Conservation (phyloP, 495 filamentous ascomycete species). For the Lophium mytilinum region DNA sequence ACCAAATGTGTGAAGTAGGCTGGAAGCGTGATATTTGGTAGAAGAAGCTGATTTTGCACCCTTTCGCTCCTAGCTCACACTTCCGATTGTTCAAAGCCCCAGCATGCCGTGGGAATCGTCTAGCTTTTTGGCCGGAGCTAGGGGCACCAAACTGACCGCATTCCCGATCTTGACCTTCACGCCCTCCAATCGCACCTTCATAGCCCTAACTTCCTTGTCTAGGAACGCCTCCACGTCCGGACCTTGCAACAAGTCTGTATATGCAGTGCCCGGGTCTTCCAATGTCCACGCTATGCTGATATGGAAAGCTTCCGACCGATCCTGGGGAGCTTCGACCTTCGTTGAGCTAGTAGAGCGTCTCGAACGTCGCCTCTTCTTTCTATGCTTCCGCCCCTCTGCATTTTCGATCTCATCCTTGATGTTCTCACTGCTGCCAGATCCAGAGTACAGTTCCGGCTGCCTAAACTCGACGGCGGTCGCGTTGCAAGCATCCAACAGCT, state of each 20-base stretch:
- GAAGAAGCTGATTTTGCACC: no score
- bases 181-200: slow-evolving; percentile 37
- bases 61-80: no score
- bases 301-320: slow-evolving; percentile 57
- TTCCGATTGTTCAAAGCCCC: background rate
- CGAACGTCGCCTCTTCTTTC: background rate
- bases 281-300: slow-evolving; percentile 67
- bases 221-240: background rate
- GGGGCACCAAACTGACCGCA: slow-evolving; percentile 35
- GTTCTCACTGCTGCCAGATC: slow-evolving; percentile 1
- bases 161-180: slow-evolving; percentile 76
- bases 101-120: background rate
- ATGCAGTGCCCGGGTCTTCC: background rate
- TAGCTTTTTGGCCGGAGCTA: background rate
- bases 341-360: background rate
- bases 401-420: background rate
- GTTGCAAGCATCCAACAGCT: slow-evolving; percentile 60
- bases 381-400: background rate
- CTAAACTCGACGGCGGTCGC: slow-evolving; percentile 45
- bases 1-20: no score
- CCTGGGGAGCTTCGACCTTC: slow-evolving; percentile 1
- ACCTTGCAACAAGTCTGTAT: background rate
- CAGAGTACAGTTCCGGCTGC: slow-evolving; percentile 65
- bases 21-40: no score
- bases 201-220: background rate